A percentile compares a stretch with the other conserved stretches of the same genome.
Evolutionary conservation across 441 rosid genomes (phyloP).

Genomic region (Populus hybrid): DNA sequence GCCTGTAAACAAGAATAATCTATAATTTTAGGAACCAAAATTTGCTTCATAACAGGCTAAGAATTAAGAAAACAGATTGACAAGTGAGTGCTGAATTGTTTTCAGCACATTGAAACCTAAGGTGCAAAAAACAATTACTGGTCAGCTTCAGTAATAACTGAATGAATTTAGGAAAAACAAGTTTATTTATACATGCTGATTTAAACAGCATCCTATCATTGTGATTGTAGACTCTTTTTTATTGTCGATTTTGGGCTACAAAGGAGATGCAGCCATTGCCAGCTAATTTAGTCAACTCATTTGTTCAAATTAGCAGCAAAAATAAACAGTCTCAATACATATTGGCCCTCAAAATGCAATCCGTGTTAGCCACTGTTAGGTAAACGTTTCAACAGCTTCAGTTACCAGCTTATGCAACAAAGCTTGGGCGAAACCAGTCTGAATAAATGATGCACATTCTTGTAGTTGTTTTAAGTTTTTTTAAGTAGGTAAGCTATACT

Average conservation of each 20-base stretch:
- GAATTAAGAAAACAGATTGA: neutral
- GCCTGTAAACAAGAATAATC: conserved; percentile 45
- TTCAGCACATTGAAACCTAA: neutral
- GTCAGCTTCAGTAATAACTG: neutral
- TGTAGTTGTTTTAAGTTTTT: neutral
- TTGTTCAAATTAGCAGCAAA: neutral
- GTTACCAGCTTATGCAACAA: neutral
- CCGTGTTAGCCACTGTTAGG: neutral
- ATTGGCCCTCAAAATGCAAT: neutral
- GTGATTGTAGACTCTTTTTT: neutral
- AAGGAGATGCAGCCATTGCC: neutral
- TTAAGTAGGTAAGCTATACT: neutral
- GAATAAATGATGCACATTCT: neutral
- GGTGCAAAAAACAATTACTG: neutral
- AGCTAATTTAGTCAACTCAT: neutral
- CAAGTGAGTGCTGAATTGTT: neutral
- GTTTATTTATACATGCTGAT: neutral
- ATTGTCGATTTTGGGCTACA: neutral
- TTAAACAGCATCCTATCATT: neutral
- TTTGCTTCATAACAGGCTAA: neutral
- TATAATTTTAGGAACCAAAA: neutral
- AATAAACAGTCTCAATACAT: neutral
- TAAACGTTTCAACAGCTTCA: neutral
- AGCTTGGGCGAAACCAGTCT: neutral
- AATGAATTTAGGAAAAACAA: neutral